phyloP scores from a whole-genome alignment of 345 rosid species.

The Eucalyptus sp. region DNA sequence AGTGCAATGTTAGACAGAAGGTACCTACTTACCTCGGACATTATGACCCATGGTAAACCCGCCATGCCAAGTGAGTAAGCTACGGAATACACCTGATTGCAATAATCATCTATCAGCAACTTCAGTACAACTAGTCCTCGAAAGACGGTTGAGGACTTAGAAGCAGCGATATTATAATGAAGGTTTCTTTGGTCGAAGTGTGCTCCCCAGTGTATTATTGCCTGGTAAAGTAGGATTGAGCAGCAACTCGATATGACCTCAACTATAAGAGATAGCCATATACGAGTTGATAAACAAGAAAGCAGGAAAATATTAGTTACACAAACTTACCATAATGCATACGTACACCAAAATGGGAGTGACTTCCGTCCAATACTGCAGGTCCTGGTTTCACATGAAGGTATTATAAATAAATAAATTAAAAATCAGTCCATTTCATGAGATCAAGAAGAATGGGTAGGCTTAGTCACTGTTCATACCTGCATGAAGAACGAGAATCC shows the following conservation, averaged over 20 bases:
- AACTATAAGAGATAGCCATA: not conserved
- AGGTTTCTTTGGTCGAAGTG: not conserved
- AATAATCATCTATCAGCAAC: not conserved
- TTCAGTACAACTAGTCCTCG: not conserved
- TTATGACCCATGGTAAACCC: not conserved
- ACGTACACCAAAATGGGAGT: not conserved
- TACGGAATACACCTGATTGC: conserved; percentile 17
- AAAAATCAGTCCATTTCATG: not conserved
- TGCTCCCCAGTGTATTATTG: not conserved
- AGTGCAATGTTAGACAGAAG: not conserved
- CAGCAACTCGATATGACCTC: not conserved
- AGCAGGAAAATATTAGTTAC: not conserved
- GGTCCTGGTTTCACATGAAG: not conserved
- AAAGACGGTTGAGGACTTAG: not conserved
- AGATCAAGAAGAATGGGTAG: not conserved
- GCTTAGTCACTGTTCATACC: not conserved
- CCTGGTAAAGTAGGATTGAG: not conserved
- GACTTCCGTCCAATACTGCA: not conserved
- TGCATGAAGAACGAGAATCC: not conserved
- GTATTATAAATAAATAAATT: not conserved
- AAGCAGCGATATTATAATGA: not conserved
- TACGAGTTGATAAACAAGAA: not conserved
- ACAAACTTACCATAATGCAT: not conserved
- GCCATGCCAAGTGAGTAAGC: not conserved
- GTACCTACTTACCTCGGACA: conserved; percentile 44